phyloP scores from a whole-genome alignment of 1,284 basidiomycete species.

The Leccinum solheimii region DNA sequence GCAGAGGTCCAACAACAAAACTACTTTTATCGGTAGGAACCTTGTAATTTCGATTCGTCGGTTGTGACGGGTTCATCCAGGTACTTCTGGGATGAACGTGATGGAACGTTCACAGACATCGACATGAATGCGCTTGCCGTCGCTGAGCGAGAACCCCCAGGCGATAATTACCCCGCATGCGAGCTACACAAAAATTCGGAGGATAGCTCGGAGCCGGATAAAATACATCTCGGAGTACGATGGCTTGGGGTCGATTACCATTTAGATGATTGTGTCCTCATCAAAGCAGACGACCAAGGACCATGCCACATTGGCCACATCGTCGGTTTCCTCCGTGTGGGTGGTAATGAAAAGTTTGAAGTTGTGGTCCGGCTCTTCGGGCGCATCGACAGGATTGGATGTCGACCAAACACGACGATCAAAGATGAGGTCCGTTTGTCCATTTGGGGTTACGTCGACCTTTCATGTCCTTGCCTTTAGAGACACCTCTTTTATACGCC shows the following conservation, averaged over 20 bases:
- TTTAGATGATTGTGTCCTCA: slow-evolving; percentile 54
- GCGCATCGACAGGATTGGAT: slow-evolving; percentile 34
- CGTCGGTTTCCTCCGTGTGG: slow-evolving; percentile 17
- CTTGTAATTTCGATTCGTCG: background rate
- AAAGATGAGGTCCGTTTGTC: slow-evolving; percentile 40
- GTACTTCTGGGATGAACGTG: slow-evolving; percentile 26
- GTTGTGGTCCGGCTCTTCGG: slow-evolving; percentile 37
- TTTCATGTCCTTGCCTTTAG: slow-evolving; percentile 14
- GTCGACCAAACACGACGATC: slow-evolving; percentile 28
- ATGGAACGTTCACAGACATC: slow-evolving; percentile 18
- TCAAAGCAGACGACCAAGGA: slow-evolving; percentile 38
- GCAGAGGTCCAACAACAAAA: slow-evolving; percentile 36
- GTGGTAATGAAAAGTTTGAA: slow-evolving; percentile 1
- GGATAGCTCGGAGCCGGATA: slow-evolving; percentile 25
- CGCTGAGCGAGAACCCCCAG: slow-evolving; percentile 27
- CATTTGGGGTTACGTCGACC: background rate
- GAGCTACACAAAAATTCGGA: slow-evolving; percentile 33
- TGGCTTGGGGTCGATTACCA: slow-evolving; percentile 51
- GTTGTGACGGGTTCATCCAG: slow-evolving; percentile 19
- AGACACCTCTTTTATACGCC: slow-evolving; percentile 44
- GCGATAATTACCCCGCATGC: slow-evolving; percentile 56
- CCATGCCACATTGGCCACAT: slow-evolving; percentile 43
- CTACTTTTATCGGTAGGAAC: slow-evolving; percentile 59
- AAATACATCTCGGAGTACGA: slow-evolving; percentile 41
- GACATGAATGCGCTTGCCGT: slow-evolving; percentile 27